Base-by-base conservation (phyloP, 176 grass and related monocot genomes). In the Musa schizocarpa region DNA sequence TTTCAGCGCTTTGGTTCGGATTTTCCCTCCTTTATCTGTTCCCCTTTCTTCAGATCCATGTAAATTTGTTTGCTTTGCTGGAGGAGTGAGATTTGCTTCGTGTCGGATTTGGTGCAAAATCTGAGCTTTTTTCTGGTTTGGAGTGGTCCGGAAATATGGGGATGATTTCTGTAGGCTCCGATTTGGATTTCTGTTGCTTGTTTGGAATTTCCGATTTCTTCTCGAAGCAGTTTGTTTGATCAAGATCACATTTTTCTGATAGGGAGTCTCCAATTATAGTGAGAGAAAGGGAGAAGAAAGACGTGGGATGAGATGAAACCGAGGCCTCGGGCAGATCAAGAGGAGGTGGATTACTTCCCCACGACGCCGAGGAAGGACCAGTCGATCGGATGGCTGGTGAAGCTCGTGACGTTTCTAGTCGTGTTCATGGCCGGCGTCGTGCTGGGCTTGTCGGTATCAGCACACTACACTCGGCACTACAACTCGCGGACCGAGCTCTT, bases 381-480 rank as follows among this genome's bases (percentile, higher is more conserved):
- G 67, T 57, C 80, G 78, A 74, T 65, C 70, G 1, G 17, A 61
- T 49, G 80, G 81, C 70, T 96, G 11, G 62, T 87, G 76, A 90
- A 88, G 72, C 19, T 83, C 9, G 72, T 85, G 51, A 75, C 74
- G 14, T 16, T 85, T 20, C 63, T 96, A 3, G 88, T 90, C 57
- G 76, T 96, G 73, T 92, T 96, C 77, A 75, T 83, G 50, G 72
- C 85, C 23, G 93, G 93, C 53, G 63, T 74, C 25, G 67, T 86
- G 25, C 79, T 89, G 75, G 89, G 87, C 29, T 78, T 92, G 54
- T 78, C 72, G 0, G 65, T 92, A 64, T 88, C 76, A 51, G 68
- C 73, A 73, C 75, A 76, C 71, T 68, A 86, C 76, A 52, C 58
- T 43, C 68, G 13, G 59, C 71, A 76, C 77, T 53, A 19, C 77